Base-by-base conservation (phyloP, 2,329 filamentous ascomycete genomes). In the Pseudogymnoascus pannorum region DNA sequence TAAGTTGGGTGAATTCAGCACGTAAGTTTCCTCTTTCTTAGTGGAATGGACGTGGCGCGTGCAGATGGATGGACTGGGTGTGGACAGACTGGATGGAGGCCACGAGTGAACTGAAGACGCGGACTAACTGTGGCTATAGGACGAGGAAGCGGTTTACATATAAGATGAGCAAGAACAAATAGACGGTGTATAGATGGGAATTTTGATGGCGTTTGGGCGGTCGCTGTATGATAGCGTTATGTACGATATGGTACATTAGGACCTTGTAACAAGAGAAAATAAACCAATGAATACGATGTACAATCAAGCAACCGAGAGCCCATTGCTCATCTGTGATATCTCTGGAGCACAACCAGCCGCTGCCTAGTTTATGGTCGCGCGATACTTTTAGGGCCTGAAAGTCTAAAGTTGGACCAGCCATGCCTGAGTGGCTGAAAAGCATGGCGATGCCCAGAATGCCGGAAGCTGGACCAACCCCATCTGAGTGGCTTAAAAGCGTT, bases 1-100 rank as follows among this genome's bases (percentile, higher is more conserved):
- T 71, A 91, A 90, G 72, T 74, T 91, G 66, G 87, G 87, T 67
- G 87, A 90, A 74, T 91, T 89, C 72, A 83, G 86, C 63, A 74
- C 81, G 87, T 89, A 81, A 69, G 86, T 81, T 66, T 22, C 14
- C 57, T 22, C 20, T 38, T 38, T 16, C 20, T 29, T 9, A 7
- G 35, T 24, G 18, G 57, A 24, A 58, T 38, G 9, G 18, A 3
- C 9, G 20, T 14, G 48, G 48, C 9, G n/a, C 4, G 2, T 54
- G 48, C 16, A 20, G 8, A 54, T 54, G 16, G 48, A 31, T 20
- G 24, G 54, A 9, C 18, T 51, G 36, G 16, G 11, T 36, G 24
- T 38, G 24, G 12, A 26, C 31, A 18, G 24, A 24, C 20, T 24
- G 36, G 31, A 38, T 24, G 57, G 16, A 58, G 31, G 11, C 14